A percentile compares a stretch with the other conserved stretches of the same genome.
Conservation (phyloP, 2,329 filamentous ascomycete species). For the Trichoderma semiorbis region DNA sequence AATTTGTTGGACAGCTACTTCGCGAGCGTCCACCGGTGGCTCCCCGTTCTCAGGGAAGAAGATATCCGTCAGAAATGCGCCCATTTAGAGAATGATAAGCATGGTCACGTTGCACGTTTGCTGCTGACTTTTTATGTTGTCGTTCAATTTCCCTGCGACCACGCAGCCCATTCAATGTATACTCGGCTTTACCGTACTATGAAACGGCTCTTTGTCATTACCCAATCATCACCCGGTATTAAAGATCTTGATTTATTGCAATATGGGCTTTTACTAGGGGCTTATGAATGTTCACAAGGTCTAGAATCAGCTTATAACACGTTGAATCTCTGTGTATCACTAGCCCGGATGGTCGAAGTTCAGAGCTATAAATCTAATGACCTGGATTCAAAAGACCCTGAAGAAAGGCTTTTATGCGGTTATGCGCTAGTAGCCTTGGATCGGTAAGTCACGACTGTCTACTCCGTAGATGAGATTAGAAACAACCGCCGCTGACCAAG, state of each 20-base stretch:
- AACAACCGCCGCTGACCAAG: neutral
- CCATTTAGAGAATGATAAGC: neutral
- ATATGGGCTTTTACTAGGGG: neutral
- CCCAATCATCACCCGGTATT: neutral
- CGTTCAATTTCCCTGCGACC: neutral
- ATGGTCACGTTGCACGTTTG: neutral
- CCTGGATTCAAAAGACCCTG: neutral
- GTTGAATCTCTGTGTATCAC: neutral
- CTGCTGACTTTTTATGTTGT: neutral
- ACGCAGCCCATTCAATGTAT: neutral
- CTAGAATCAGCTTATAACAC: neutral
- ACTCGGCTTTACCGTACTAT: neutral
- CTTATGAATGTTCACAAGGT: neutral
- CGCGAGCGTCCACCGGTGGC: neutral
- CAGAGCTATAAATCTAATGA: neutral
- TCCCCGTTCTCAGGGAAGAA: neutral
- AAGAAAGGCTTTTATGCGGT: neutral
- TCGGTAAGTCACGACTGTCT: neutral
- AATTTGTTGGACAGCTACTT: neutral
- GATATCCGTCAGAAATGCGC: neutral
- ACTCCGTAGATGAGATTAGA: neutral
- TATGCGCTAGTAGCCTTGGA: neutral
- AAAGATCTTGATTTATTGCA: neutral
- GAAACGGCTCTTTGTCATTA: neutral
- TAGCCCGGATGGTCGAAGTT: neutral